Evolutionary conservation across 2,329 filamentous ascomycete species (phyloP), one percentile per base, ranked within the genome.

Genomic region (Tolypocladium album): DNA sequence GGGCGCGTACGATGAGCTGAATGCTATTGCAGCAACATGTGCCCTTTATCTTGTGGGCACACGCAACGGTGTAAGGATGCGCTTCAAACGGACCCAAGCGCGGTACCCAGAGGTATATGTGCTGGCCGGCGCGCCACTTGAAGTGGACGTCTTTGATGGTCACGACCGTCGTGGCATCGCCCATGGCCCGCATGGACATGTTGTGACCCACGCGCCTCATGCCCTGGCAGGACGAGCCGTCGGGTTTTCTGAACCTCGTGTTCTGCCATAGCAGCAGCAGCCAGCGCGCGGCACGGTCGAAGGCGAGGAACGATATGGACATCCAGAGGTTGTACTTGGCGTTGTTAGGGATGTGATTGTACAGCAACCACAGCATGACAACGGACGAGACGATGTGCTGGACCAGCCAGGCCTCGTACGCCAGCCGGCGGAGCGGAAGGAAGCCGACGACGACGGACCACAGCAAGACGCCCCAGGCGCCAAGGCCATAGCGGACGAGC

Each of bases 341-440:
- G 56, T 82, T 79, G 9, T 67, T 67, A 1, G 87, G 87, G 4
- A 88, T 79, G 68, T 90, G 87, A 43, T 80, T 73, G 65, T 86
- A 84, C 12, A 89, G 71, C 47, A 88, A 75, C 74, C 82, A 87
- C 43, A 89, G 72, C 66, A 90, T 81, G 31, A 86, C 67, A 38
- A 81, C 76, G 60, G 85, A 85, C 3, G 84, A 82, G 20, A 82
- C 69, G 34, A 89, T 74, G 68, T 90, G 88, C 70, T 90, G 88
- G 4, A 84, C 65, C 20, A 90, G 81, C 68, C 89, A 90, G 0
- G 88, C 61, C 72, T 90, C 88, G 69, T 90, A 90, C 8, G 79
- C 79, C 74, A 85, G 76, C n/a, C 83, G 79, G 6, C 88, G 80
- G 40, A 90, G 74, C 0, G 88, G 88, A 8, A 82, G 78, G 59